Percentiles rank a stretch among this genome's conserved stretches.
Conservation (phyloP, 768 basidiomycete genomes). For the Mycena leptocephala region DNA sequence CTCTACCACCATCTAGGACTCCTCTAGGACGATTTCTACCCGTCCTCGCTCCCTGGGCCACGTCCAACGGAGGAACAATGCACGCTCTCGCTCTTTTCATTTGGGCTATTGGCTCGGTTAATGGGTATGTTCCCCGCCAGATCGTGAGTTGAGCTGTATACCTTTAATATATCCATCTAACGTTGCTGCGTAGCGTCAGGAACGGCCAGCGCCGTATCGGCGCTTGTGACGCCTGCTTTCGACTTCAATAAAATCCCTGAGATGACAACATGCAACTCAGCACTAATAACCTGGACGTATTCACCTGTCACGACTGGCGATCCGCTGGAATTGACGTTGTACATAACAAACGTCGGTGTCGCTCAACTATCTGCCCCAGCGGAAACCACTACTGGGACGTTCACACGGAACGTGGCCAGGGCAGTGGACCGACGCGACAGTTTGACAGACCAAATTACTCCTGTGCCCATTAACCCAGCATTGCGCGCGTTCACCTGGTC, state of each 20-base stretch:
- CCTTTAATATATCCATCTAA: conserved; percentile 13
- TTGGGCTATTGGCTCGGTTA: conserved; percentile 26
- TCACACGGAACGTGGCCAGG: too few species aligned
- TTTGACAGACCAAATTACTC: too few species aligned
- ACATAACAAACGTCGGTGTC: neutral
- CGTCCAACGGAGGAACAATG: conserved; percentile 21
- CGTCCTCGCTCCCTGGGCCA: neutral
- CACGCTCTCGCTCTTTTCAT: conserved; percentile 34
- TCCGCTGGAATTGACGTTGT: neutral
- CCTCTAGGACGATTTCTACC: neutral
- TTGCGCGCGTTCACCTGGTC: neutral
- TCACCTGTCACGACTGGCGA: neutral
- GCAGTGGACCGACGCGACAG: too few species aligned
- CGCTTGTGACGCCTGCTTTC: neutral
- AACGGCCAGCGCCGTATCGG: neutral
- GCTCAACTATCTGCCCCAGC: neutral
- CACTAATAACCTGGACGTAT: neutral
- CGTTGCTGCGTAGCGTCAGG: conserved; percentile 16
- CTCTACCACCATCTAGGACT: conserved; percentile 14
- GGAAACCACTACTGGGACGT: neutral
- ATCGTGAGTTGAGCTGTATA: conserved; percentile 19
- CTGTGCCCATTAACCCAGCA: too few species aligned
- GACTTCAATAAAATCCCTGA: neutral
- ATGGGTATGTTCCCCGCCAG: conserved; percentile 14
- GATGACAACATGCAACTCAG: neutral